Evolutionary conservation across 1,284 basidiomycete species (phyloP), one percentile per base, ranked within the genome.

Genomic region (Rhodotorula mucilaginosa): DNA sequence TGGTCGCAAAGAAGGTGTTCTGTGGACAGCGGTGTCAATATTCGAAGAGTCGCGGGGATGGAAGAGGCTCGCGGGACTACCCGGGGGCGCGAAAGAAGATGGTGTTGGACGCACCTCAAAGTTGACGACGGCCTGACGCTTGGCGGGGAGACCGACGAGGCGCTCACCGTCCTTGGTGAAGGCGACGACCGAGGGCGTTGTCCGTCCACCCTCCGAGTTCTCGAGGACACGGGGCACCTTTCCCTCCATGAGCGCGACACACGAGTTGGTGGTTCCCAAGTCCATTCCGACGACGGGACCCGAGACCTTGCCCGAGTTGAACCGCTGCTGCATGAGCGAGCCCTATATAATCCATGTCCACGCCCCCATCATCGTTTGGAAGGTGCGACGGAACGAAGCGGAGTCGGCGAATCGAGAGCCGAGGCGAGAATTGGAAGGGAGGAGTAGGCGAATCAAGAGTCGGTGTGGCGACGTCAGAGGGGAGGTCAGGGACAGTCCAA

Each of bases 101-200:
- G 26, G 34, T n/a, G 8, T 15, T 34, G 52, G 8, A 44, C 65
- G 29, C 47, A 73, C 72, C 70, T 76, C 82, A n/a, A 92, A 87
- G 87, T 98, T 99, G 81, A 98, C 93, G 65, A 97, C 93, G 10
- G 93, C 94, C 83, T 98, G 96, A 69, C 95, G 92, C 84, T 97
- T 95, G 54, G 96, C 97, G 49, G 97, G 96, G 65, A 97, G 87
- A 83, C 96, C 96, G 75, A 98, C 91, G 58, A 79, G 73, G 58
- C 80, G 81, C 81, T 84, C 78, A 79, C 84, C 85, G 54, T 84
- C 83, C 83, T 98, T 97, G 76, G 95, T 94, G 87, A 99, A 99
- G 57, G 96, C 97, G 76, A 99, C 93, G 70, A 97, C 93, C 64
- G 96, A 99, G 15, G 97, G 97, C 46, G 96, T 99, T 76, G 96